Evolutionary conservation across 176 grass and related monocot genomes (phyloP), one percentile per base, ranked within the genome.

Genomic region (Raddia distichophylla): DNA sequence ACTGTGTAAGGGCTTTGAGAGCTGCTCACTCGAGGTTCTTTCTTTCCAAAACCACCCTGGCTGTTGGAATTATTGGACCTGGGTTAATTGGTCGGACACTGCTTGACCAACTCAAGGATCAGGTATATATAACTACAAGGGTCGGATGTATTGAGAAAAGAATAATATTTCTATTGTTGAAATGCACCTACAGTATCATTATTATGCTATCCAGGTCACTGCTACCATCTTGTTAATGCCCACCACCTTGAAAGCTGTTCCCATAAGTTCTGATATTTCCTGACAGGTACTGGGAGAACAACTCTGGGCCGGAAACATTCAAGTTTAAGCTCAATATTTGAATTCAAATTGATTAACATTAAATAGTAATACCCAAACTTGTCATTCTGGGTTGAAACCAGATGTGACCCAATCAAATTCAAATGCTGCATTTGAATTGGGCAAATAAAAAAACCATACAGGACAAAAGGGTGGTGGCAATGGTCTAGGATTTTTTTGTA

Each of bases 11-110:
- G 77, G 94, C 86, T 83, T 74, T 93, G 15, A 88, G 91, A 54
- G 94, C 94, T 71, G 84, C 81, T 91, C 94, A 97, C 63, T 97
- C 94, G 15, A 90, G 94, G 78, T 97, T 97, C 81, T 97, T 93
- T 69, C 88, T 97, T 66, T 97, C 91, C 22, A 85, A 89, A 71
- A 97, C 91, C 64, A 93, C 81, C 42, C 79, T 97, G 76, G 94
- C 94, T 60, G 84, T 97, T 54, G 94, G 94, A 2, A 86, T 97
- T 27, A 89, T 97, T 73, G 91, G 94, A 55, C 94, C 94, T 64
- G 94, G 94, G 16, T 90, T 97, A 58, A 93, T 97, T 74, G 94
- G 94, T 33, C 73, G 69, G 43, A 89, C 94, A 84, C 78, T 97
- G 45, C 94, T 97, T 74, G 83, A 93, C 87, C 94, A 97, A 60